Evolutionary conservation across 2,329 filamentous ascomycete genomes (phyloP).

Genomic region (Ramularia endophylla): DNA sequence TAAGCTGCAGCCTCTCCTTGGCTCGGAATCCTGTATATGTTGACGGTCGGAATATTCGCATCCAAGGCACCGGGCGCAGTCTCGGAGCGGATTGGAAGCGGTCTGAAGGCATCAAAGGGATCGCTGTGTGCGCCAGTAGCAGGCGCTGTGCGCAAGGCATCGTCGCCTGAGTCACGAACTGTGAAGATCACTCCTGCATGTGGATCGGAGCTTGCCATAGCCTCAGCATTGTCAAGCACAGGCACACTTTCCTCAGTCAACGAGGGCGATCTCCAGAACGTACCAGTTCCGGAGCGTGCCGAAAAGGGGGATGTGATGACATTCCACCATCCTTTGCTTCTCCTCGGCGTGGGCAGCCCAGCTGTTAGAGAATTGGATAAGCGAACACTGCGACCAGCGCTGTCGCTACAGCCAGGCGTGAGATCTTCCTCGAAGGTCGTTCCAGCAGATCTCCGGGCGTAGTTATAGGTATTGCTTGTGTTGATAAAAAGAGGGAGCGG

Average conservation of each 20-base stretch:
- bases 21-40: constrained; percentile 29
- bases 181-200: constrained; percentile 21
- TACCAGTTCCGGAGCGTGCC: constrained; percentile 15
- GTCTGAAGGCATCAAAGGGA: neutral
- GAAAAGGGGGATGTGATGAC: constrained; percentile 65
- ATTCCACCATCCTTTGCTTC: constrained; percentile 71
- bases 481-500: constrained; percentile 42
- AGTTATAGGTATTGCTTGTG: constrained; percentile 3
- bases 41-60: constrained; percentile 11
- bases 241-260: constrained; percentile 12
- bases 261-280: constrained; percentile 25
- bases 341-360: constrained; percentile 47
- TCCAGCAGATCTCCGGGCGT: constrained; percentile 30
- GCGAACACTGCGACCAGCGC: neutral
- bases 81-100: constrained; percentile 19
- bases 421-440: constrained; percentile 45
- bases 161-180: constrained; percentile 15
- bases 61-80: constrained; percentile 26
- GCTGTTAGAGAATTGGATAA: constrained; percentile 8
- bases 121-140: constrained; percentile 5
- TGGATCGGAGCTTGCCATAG: constrained; percentile 18
- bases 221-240: constrained; percentile 20
- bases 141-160: constrained; percentile 21
- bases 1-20: constrained; percentile 30
- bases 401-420: neutral